Conservation (phyloP, 192 early-diverging fungal species). For the Coemansia sp. region DNA sequence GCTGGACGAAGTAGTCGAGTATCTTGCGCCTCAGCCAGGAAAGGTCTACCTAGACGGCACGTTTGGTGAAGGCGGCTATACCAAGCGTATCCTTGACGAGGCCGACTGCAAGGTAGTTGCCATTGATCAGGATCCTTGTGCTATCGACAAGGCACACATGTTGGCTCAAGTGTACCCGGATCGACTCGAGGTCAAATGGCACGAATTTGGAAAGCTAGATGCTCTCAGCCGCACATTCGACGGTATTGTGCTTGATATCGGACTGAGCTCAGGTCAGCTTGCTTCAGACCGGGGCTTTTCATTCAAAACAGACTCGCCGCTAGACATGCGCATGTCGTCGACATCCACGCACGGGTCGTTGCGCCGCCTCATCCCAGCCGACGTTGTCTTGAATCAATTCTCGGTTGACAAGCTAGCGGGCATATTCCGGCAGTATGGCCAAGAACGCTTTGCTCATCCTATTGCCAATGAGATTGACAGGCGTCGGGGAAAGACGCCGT, state of each 20-base stretch:
- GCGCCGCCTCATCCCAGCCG: constrained; percentile 56
- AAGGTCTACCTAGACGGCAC: constrained; percentile 64
- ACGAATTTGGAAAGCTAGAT: constrained; percentile 60
- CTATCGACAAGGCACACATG: constrained; percentile 54
- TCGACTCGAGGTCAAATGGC: constrained; percentile 57
- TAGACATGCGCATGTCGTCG: constrained; percentile 73
- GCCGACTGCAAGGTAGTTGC: constrained; percentile 62
- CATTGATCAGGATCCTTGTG: constrained; percentile 69
- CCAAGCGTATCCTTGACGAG: constrained; percentile 60
- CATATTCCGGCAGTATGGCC: constrained; percentile 65
- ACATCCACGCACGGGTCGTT: constrained; percentile 13
- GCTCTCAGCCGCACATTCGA: constrained; percentile 45
- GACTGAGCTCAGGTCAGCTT: constrained; percentile 69
- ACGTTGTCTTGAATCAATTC: constrained; percentile 63
- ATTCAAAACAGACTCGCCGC: constrained; percentile 60
- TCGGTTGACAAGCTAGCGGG: constrained; percentile 57
- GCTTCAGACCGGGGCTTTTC: constrained; percentile 70
- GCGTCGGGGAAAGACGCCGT: constrained; percentile 49
- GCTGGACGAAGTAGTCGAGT: constrained; percentile 43
- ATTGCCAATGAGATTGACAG: constrained; percentile 64
- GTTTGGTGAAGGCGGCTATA: constrained; percentile 75
- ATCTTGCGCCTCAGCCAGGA: constrained; percentile 43
- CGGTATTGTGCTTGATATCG: constrained; percentile 74
- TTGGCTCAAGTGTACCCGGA: constrained; percentile 52
- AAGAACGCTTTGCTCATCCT: constrained; percentile 58